These are phyloP conservation scores for Penicillium sp. DNA, from an alignment of 2,329 filamentous ascomycete species.

Conservation along the genomic window DNA sequence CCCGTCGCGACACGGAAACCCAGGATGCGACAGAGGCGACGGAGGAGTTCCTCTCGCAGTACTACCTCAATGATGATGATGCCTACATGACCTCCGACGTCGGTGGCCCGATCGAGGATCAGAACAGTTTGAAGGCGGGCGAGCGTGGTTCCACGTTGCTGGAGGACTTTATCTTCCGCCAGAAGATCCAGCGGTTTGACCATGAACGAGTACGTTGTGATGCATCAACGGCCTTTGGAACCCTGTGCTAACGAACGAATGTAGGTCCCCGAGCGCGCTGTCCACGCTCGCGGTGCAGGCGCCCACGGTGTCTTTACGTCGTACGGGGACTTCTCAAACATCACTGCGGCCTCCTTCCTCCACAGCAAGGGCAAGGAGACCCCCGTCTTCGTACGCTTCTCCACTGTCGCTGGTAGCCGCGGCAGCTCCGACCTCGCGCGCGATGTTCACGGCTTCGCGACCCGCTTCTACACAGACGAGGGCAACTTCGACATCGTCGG, in stretches of 20 bases:
- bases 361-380: constrained; percentile 63
- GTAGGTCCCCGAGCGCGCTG: constrained; percentile 66
- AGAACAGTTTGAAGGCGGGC: constrained; percentile 70
- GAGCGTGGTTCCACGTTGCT: constrained; percentile 69
- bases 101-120: constrained; percentile 70
- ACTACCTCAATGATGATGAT: constrained; percentile 58
- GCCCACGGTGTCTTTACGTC: constrained; percentile 74
- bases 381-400: constrained; percentile 72
- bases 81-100: constrained; percentile 68
- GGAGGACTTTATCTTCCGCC: constrained; percentile 74
- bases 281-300: constrained; percentile 71
- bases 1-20: constrained; percentile 28
- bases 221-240: no score
- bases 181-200: constrained; percentile 74
- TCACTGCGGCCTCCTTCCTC: constrained; percentile 71
- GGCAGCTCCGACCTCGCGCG: constrained; percentile 73
- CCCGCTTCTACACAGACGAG: constrained; percentile 72
- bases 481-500: constrained; percentile 63
- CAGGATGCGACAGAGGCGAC: constrained; percentile 35
- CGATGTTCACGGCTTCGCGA: constrained; percentile 76
- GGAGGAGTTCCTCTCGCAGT: constrained; percentile 50
- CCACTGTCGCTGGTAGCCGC: constrained; percentile 71
- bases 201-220: constrained; percentile 64
- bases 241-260: constrained; percentile 6
- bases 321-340: constrained; percentile 69